Evolutionary conservation across 208 protist species (phyloP), one percentile per base, ranked within the genome.

Genomic region (Trypanosoma melophagium): DNA sequence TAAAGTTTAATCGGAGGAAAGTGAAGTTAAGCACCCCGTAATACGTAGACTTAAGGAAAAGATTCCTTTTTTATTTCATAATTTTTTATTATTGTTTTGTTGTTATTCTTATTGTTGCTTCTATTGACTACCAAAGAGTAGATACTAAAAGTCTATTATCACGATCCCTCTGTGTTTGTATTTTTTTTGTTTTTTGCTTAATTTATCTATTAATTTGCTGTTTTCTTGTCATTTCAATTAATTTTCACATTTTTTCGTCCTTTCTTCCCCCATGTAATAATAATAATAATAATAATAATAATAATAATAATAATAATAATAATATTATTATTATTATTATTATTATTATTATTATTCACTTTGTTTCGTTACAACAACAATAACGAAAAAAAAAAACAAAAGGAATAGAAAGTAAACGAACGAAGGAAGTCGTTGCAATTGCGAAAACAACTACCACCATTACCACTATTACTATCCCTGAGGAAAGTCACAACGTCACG

Each of bases 1-100:
- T 93, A 16, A 75, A 72, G 31, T 76, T 88, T 42, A 83, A 83
- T n/a, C 56, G 71, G 44, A 71, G 62, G 25, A 86, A 76, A 55
- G 42, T 66, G 10, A 53, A 45, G 22, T 21, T 35, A 14, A 65
- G 0, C 25, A 17, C 3, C 3, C n/a, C 24, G 28, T 69, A 54
- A 69, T 17, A 0, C 40, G 12, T 9, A 21, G 7, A 7, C 28
- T 35, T 35, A 5, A 5, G 28, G 5, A 35, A 5, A 1, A 35
- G 28, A 35, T 35, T 35, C 5, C 5, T 35, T 35, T 35, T 35
- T 35, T 35, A 35, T 35, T 35, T 35, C 41, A 17, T 28, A 10
- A 9, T 55, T 45, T 1, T 54, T 28, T 56, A n/a, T 47, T 2
- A 2, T 47, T 2, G 2, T n/a, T 2, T n/a, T 47, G 9, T 47